Conservation (phyloP, 2,329 filamentous ascomycete species). For the Graphilbum ipis-grandicollis region DNA sequence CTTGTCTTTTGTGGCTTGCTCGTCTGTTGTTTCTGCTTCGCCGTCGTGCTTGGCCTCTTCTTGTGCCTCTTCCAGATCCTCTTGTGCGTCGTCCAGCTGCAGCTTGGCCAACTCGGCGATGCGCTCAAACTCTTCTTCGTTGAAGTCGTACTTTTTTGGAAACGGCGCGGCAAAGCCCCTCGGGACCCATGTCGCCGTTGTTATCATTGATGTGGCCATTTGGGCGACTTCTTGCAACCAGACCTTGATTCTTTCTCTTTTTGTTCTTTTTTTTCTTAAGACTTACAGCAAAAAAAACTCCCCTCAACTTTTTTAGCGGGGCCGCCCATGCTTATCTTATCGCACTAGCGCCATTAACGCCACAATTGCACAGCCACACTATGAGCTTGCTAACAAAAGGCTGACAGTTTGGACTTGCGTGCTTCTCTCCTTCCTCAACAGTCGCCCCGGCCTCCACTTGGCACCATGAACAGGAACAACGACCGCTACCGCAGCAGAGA, state of each 20-base stretch:
- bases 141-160: constrained; percentile 56
- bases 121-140: constrained; percentile 58
- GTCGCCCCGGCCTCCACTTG: too few species aligned
- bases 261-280: background rate
- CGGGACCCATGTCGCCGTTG: constrained; percentile 58
- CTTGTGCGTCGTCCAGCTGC: constrained; percentile 81
- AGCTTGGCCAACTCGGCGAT: constrained; percentile 59
- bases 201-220: constrained; percentile 47
- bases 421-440: too few species aligned
- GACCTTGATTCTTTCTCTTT: background rate
- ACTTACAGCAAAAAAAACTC: constrained; percentile 1
- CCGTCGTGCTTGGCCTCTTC: constrained; percentile 3
- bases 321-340: constrained; percentile 16
- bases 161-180: constrained; percentile 62
- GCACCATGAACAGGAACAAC: constrained; percentile 1
- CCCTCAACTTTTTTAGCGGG: constrained; percentile 17
- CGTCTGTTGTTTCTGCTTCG: too few species aligned
- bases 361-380: constrained; percentile 2
- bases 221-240: background rate
- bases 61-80: constrained; percentile 61
- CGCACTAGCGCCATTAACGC: constrained; percentile 5
- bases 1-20: too few species aligned
- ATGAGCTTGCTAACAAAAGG: too few species aligned
- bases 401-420: too few species aligned
- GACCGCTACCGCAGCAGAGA: constrained; percentile 3